Evolutionary conservation across 257 asterid genomes (phyloP).

Genomic region (Solanum bulbocastanum): DNA sequence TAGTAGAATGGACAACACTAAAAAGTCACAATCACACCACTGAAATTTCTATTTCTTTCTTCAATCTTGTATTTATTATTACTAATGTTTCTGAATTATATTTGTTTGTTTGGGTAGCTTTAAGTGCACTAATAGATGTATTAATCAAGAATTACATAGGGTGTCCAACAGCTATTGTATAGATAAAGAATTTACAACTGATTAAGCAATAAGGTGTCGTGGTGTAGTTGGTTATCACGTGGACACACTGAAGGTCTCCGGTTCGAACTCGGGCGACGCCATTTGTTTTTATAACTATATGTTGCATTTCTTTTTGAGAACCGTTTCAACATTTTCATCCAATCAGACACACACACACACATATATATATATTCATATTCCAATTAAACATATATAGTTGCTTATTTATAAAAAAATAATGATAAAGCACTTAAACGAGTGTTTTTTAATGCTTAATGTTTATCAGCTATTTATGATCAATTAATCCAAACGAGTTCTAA

Average conservation of each 20-base stretch:
- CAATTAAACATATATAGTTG: no score
- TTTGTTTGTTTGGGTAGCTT: background rate
- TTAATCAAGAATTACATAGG: background rate
- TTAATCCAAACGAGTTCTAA: background rate
- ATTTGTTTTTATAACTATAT: background rate
- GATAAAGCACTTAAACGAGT: no score
- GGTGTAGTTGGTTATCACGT: conserved; percentile 92
- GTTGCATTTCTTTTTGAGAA: no score
- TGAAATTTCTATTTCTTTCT: background rate
- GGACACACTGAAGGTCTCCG: conserved; percentile 95
- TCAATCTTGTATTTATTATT: background rate
- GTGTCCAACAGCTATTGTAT: background rate
- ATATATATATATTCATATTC: no score
- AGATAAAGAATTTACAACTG: fast-evolving
- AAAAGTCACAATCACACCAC: background rate
- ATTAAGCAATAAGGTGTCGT: background rate
- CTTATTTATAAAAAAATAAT: no score
- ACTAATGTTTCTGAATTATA: background rate
- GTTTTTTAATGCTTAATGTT: background rate
- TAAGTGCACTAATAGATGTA: no score
- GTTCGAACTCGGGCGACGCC: conserved; percentile 71
- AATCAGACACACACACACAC: no score
- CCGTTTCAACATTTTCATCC: no score
- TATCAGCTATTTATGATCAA: background rate
- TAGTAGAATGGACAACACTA: background rate